Base-by-base conservation (phyloP, 108 stramenopile genomes). In the Cyclotella kingstonii region DNA sequence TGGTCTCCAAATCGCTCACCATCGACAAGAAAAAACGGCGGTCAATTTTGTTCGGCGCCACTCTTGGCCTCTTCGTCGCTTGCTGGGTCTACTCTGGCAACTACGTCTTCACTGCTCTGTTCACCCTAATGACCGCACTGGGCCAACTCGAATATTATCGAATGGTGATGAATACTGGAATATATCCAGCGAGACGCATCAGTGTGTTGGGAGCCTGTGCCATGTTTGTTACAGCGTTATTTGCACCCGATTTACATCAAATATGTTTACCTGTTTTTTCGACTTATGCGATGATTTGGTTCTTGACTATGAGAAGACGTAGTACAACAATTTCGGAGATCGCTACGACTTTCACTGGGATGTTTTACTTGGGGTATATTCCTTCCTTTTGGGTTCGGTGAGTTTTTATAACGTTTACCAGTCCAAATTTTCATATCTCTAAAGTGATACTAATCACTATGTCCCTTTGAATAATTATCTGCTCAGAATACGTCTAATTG, bases 341-440 rank as follows among this genome's bases (percentile, higher is more conserved):
- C 65, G 90, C 94, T 12, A 94, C 98, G 0, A 95, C 98, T 0
- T 92, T 98, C 56, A 86, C 96, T 31, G 98, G 98, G 0, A 94
- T 98, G 86, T 96, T 98, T 74, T 98, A 97, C 68, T 64, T 93
- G 29, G 97, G 94, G 15, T 98, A 98, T 57, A 80, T 96, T 42
- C 97, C 97, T 9, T 82, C 80, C 35, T 98, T 93, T 69, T 98
- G 97, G 95, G 94, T 96, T 7, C 85, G 95, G 68, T 69, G 56
- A 43, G 68, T 44, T 34, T 1, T 36, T 11, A 51, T 82, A 23
- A 70, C 77, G 57, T 58, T 36, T 28, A 5, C 58, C 18, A 5
- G 9, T 26, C 27, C 45, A 11, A 23, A 18, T 57, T 22, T 40
- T 39, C 12, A 25, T 21, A 9, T 0, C 43, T 31, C 7, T 28